Evolutionary conservation across 257 asterid genomes (phyloP).

Genomic region (Gentiana macrophylla): DNA sequence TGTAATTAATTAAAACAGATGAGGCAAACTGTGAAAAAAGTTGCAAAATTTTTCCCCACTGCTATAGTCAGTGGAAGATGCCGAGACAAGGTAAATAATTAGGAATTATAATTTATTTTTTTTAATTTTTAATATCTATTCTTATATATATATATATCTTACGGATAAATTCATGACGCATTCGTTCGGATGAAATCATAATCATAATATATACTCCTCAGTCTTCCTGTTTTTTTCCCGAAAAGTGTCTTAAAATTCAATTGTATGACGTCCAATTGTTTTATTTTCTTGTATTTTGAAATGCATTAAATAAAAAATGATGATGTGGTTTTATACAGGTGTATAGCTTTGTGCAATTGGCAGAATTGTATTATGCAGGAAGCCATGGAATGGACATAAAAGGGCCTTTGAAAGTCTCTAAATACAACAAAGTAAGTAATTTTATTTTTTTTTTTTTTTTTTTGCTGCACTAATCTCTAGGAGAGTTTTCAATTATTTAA

Average conservation of each 20-base stretch:
- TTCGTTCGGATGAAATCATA: too few species aligned
- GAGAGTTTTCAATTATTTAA: too few species aligned
- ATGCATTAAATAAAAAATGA: too few species aligned
- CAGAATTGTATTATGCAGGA: conserved; percentile 89
- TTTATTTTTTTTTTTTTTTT: neutral
- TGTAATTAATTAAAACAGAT: conserved; percentile 28
- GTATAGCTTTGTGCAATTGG: conserved; percentile 43
- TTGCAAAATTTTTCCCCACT: conserved; percentile 56
- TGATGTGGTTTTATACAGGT: conserved; percentile 23
- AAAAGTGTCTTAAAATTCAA: too few species aligned
- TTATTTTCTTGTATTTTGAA: too few species aligned
- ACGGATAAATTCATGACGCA: too few species aligned
- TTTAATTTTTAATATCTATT: neutral
- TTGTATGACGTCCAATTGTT: too few species aligned
- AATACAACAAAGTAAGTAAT: conserved; percentile 25
- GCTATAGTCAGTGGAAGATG: conserved; percentile 83
- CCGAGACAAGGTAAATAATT: conserved; percentile 45
- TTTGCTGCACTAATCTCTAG: neutral
- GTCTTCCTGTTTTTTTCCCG: too few species aligned
- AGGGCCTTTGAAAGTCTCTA: conserved; percentile 59
- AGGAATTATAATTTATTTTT: too few species aligned
- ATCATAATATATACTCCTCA: too few species aligned
- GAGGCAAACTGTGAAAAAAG: conserved; percentile 55
- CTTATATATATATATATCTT: neutral
- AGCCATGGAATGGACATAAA: conserved; percentile 98